These are phyloP conservation scores for Malus orientalis DNA, from an alignment of 306 rosid species.

Conservation along the genomic window DNA sequence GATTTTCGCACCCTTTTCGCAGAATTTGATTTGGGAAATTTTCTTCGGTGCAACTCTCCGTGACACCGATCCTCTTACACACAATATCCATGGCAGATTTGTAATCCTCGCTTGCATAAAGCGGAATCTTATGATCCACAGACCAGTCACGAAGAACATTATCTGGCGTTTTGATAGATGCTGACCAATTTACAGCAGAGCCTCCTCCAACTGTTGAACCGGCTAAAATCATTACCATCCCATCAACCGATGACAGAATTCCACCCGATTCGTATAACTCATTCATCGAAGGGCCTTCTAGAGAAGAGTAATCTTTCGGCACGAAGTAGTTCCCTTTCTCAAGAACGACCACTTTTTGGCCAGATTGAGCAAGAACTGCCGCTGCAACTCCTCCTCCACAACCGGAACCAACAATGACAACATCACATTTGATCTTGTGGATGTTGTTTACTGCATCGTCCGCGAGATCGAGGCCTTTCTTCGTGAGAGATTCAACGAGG, in stretches of 20 bases:
- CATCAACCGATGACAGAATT: constrained; percentile 51
- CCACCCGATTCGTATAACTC: constrained; percentile 72
- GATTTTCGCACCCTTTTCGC: constrained; percentile 65
- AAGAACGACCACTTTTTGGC: constrained; percentile 65
- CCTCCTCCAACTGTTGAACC: constrained; percentile 98
- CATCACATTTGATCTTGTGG: constrained; percentile 83
- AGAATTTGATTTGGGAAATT: constrained; percentile 66
- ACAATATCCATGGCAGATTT: constrained; percentile 69
- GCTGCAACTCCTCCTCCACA: constrained; percentile 99
- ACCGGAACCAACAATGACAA: constrained; percentile 78
- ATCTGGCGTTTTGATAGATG: constrained; percentile 72
- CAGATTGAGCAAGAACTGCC: constrained; percentile 73
- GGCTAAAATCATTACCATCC: constrained; percentile 64
- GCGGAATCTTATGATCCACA: constrained; percentile 44
- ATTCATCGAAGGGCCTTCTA: constrained; percentile 71
- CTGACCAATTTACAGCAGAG: constrained; percentile 91
- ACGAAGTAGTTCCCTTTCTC: constrained; percentile 89
- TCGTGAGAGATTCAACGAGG: constrained; percentile 41
- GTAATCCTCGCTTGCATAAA: constrained; percentile 53
- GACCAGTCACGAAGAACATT: constrained; percentile 72
- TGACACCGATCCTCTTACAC: constrained; percentile 71
- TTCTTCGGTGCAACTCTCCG: constrained; percentile 37
- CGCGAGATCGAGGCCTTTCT: constrained; percentile 58
- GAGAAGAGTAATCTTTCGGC: constrained; percentile 66
- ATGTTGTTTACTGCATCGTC: constrained; percentile 28